These are phyloP conservation scores for Fusarium sp. DNA, from an alignment of 2,329 filamentous ascomycete genomes.

Conservation along the genomic window DNA sequence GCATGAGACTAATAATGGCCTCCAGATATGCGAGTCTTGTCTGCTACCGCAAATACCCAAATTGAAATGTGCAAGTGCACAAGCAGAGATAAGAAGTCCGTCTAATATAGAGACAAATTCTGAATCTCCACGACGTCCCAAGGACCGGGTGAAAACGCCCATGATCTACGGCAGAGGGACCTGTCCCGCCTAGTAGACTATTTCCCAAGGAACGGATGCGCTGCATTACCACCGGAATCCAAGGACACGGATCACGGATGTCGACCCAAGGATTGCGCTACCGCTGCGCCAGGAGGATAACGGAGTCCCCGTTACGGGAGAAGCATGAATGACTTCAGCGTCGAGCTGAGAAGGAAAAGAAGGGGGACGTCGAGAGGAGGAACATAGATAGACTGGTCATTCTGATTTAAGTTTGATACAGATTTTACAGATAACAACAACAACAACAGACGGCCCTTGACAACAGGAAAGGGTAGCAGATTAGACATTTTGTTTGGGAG, in stretches of 20 bases:
- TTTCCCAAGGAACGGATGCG: slow-evolving; percentile 33
- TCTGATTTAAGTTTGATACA: slow-evolving; percentile 36
- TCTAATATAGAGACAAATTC: slow-evolving; percentile 45
- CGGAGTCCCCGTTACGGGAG: slow-evolving; percentile 22
- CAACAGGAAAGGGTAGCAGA: slow-evolving; percentile 49
- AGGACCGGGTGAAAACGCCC: slow-evolving; percentile 37
- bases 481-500: slow-evolving; percentile 41
- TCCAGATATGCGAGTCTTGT: slow-evolving; percentile 38
- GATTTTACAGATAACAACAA: slow-evolving; percentile 35
- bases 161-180: slow-evolving; percentile 39
- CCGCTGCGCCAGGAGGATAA: slow-evolving; percentile 34
- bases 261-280: slow-evolving; percentile 35
- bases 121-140: slow-evolving; percentile 40
- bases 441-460: slow-evolving; percentile 41
- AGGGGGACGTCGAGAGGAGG: slow-evolving; percentile 22
- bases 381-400: slow-evolving; percentile 30
- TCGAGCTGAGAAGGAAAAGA: slow-evolving; percentile 26
- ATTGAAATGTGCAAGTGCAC: slow-evolving; percentile 46
- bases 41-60: slow-evolving; percentile 45
- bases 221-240: slow-evolving; percentile 39
- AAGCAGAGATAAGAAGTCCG: slow-evolving; percentile 34
- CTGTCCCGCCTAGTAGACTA: slow-evolving; percentile 34
- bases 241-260: slow-evolving; percentile 29
- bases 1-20: slow-evolving; percentile 18
- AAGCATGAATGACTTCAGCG: slow-evolving; percentile 30